phyloP scores from a whole-genome alignment of 1,139 yeast genomes.

The Debaryomyces udenii region DNA sequence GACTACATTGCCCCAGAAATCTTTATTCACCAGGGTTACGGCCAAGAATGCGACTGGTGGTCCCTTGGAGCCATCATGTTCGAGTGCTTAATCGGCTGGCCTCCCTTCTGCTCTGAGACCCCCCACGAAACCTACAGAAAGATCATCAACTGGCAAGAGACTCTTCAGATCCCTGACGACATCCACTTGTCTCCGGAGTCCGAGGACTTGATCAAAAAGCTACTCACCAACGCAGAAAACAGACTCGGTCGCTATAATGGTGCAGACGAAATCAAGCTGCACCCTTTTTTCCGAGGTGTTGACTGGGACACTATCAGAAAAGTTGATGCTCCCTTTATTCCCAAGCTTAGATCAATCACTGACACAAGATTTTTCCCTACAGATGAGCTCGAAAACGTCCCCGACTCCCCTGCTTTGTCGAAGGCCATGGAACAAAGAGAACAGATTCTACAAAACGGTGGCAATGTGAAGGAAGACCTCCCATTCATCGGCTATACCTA shows the following conservation, averaged over 20 bases:
- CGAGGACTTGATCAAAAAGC: constrained; percentile 84
- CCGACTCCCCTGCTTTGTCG: constrained; percentile 85
- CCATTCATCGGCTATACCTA: constrained; percentile 98
- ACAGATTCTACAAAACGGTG: constrained; percentile 33
- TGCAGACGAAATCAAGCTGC: constrained; percentile 88
- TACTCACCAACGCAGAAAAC: constrained; percentile 81
- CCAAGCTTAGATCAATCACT: constrained; percentile 66
- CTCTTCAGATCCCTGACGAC: constrained; percentile 92
- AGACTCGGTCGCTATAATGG: constrained; percentile 92
- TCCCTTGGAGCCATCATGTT: constrained; percentile 98
- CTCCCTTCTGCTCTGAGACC: constrained; percentile 97
- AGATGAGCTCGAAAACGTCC: constrained; percentile 93
- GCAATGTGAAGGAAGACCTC: constrained; percentile 75
- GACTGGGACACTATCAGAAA: constrained; percentile 94
- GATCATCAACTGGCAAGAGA: constrained; percentile 93
- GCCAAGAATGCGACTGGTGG: constrained; percentile 99
- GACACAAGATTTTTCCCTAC: constrained; percentile 98
- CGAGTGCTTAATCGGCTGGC: constrained; percentile 99
- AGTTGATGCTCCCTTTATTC: constrained; percentile 93
- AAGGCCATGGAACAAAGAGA: constrained; percentile 70
- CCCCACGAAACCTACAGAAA: constrained; percentile 98
- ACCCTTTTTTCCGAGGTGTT: constrained; percentile 94
- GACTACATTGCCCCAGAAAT: constrained; percentile 99
- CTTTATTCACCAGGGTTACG: constrained; percentile 94
- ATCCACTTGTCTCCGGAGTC: constrained; percentile 92